Evolutionary conservation across 106 monocot species (phyloP), one percentile per base, ranked within the genome.

Genomic region (Acanthochlamys bracteata): DNA sequence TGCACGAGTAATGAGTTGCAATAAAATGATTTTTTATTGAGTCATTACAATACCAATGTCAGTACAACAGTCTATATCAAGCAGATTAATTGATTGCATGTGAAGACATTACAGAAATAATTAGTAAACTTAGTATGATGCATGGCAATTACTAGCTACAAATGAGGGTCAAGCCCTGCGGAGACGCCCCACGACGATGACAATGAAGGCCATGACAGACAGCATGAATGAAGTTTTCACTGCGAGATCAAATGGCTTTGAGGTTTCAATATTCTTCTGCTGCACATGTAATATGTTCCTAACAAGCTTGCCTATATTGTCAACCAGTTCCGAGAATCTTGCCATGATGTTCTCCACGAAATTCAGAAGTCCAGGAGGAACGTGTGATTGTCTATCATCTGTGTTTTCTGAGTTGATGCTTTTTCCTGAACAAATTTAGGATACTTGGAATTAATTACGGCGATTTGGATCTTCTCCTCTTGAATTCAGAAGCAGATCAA

Each of bases 171-270:
- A 63, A 26, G 25, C 13, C 61, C 27, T 66, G 15, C 67, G 51
- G n/a, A 83, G 20, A 22, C 83, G 75, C 10, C 54, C 47, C 51
- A 76, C 57, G 17, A 79, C 60, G 3, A 86, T 69, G 21, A 82
- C 51, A 19, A 86, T 72, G 20, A 82, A 70, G 25, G 79, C 76
- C 40, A 86, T 26, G 39, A 86, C 63, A 8, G 79, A 60, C 9
- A 86, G 74, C 79, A 73, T 75, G 25, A 90, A 78, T 0, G 86
- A 80, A 11, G 83, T 75, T 23, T 72, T 77, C 40, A 90, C 42
- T 12, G 70, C 55, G 24, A 64, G 47, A 41, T 75, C 65, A 39
- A 78, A 70, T n/a, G 21, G 16, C 19, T 65, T 60, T 0, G 10
- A 21, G 1, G 75, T 25, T 66, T 66, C 33, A 17, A 53, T 58